These are phyloP conservation scores for Scolecobasidium constrictum DNA, from an alignment of 2,329 filamentous ascomycete species.

Conservation along the genomic window DNA sequence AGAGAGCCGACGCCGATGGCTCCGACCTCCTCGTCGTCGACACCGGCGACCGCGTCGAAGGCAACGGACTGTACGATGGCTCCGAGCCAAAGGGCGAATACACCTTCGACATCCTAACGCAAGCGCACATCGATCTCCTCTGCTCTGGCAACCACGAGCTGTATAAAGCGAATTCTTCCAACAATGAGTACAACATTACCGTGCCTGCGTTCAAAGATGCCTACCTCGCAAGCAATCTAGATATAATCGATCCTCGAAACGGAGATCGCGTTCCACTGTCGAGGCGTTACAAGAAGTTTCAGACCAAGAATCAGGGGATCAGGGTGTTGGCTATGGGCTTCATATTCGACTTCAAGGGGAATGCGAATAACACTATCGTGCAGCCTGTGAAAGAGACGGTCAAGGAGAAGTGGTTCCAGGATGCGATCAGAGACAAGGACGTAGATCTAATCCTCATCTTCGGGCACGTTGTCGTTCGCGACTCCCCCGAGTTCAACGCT, in stretches of 20 bases:
- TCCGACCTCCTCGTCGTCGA: conserved; percentile 87
- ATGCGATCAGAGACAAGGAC: conserved; percentile 66
- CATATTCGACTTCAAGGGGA: conserved; percentile 83
- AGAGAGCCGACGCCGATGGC: conserved; percentile 65
- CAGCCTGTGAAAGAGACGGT: conserved; percentile 70
- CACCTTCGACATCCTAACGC: conserved; percentile 74
- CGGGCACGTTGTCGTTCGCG: conserved; percentile 75
- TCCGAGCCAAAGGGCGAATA: conserved; percentile 81
- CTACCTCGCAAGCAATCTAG: conserved; percentile 87
- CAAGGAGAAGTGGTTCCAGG: conserved; percentile 78
- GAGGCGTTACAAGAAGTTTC: conserved; percentile 77
- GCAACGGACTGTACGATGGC: conserved; percentile 88
- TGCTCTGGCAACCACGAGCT: conserved; percentile 92
- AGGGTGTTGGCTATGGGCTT: conserved; percentile 85
- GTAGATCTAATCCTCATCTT: conserved; percentile 79
- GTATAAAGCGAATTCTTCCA: conserved; percentile 68
- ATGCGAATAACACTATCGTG: conserved; percentile 83
- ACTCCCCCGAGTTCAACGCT: conserved; percentile 58
- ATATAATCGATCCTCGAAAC: conserved; percentile 66
- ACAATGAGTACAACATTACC: conserved; percentile 66
- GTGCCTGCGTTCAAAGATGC: conserved; percentile 71
- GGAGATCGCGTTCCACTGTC: conserved; percentile 66
- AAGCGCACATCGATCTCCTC: conserved; percentile 75
- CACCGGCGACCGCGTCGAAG: conserved; percentile 86
- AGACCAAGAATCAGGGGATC: conserved; percentile 78